Base-by-base conservation (phyloP, 306 rosid species). In the Mucuna pruriens region DNA sequence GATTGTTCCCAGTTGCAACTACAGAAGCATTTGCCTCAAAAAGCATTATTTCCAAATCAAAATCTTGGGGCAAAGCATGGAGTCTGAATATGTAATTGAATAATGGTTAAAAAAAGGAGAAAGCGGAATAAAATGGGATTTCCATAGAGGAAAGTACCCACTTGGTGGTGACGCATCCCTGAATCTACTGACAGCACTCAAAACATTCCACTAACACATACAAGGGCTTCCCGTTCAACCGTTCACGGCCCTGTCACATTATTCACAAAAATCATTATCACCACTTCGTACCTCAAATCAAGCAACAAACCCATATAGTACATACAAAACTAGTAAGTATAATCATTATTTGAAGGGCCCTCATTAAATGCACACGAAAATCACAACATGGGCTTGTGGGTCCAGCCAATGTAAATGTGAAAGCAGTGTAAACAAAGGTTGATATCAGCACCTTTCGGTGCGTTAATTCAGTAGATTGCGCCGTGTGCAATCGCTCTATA, bases 141-240 rank as follows among this genome's bases (percentile, higher is more conserved):
- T 77, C 70, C 76, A 57, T 48, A 77, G 54, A 66, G 48, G 68
- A 61, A 46, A 44, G 51, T 20, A 60, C 78, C 75, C 63, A 54
- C 9, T 42, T 51, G 58, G 10, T 51, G 58, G 5, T 70, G 71
- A 80, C 54, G 69, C 42, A 68, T 75, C 75, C 88, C 48, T 83
- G 54, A 80, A 44, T n/a, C 23, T 25, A 51, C 10, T 51, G 11
- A 51, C 10, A 51, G 11, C 23, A n/a, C 77, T 86, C 89, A 4
- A 84, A 90, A 75, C 88, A 90, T 83, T 91, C 94, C 77, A 91
- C 87, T 19, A 94, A 90, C 71, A 92, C 97, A 62, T 84, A 89
- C 77, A 91, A 88, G 15, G 97, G 92, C 83, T 91, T 94, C n/a
- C 90, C 94, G 3, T 90, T 89, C 91, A 94, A 86, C 38, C 89